A percentile compares a stretch with the other conserved stretches of the same genome.
Evolutionary conservation across 306 rosid species (phyloP).

Genomic region (Vicia faba): DNA sequence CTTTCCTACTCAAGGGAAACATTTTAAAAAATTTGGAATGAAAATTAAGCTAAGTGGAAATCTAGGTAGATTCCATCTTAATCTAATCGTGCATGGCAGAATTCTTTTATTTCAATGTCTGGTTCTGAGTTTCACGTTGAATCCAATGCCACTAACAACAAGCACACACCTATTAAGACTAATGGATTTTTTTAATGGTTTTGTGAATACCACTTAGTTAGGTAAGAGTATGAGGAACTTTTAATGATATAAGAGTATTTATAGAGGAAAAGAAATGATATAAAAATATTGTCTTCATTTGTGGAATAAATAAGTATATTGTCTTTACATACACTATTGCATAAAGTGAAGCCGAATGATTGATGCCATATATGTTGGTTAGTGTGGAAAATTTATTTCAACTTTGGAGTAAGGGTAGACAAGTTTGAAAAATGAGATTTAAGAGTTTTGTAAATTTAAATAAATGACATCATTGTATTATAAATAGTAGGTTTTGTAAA

Average conservation of each 20-base stretch:
- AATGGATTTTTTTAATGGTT: neutral
- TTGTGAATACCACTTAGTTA: constrained; percentile 9
- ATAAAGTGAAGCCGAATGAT: too few relatives aligned
- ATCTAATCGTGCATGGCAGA: constrained; percentile 20
- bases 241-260: neutral
- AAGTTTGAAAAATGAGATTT: too few relatives aligned
- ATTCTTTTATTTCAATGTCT: constrained; percentile 33
- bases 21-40: constrained; percentile 15
- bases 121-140: neutral
- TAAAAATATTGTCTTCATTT: too few relatives aligned
- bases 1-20: constrained; percentile 49
- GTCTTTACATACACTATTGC: too few relatives aligned
- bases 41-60: constrained; percentile 47
- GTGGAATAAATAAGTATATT: too few relatives aligned
- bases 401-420: too few relatives aligned
- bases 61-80: constrained; percentile 50
- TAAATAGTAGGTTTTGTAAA: too few relatives aligned
- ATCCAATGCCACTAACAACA: constrained; percentile 37
- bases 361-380: too few relatives aligned
- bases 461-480: too few relatives aligned
- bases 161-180: constrained; percentile 9
- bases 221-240: neutral
- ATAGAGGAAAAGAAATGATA: too few relatives aligned
- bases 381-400: too few relatives aligned
- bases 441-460: too few relatives aligned